Evolutionary conservation across 2,329 filamentous ascomycete species (phyloP).

Genomic region (Fusarium setosum): DNA sequence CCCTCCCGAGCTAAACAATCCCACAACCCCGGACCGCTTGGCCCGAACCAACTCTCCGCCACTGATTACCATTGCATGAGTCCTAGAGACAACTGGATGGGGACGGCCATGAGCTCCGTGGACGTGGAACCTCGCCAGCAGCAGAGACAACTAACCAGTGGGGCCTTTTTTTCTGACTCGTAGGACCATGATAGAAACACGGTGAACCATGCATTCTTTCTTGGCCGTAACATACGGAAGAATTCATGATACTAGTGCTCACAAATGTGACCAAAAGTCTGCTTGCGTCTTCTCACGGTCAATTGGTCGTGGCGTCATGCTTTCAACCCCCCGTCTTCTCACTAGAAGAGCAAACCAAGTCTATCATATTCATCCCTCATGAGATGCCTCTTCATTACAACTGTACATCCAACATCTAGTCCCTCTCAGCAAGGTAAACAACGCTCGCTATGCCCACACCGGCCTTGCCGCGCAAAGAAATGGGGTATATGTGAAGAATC

Average conservation of each 20-base stretch:
- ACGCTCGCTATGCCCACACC: constrained; percentile 31
- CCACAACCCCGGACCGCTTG: constrained; percentile 15
- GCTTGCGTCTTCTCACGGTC: too few species aligned
- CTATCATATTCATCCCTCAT: not conserved
- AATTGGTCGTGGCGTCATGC: too few species aligned
- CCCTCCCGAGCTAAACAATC: too few species aligned
- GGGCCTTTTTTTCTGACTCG: too few species aligned
- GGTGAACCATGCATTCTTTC: too few species aligned
- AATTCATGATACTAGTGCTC: too few species aligned
- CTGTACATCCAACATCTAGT: not conserved
- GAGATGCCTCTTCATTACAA: constrained; percentile 4
- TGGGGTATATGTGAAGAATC: constrained; percentile 37
- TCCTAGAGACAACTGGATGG: not conserved
- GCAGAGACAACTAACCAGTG: too few species aligned
- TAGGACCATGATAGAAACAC: too few species aligned
- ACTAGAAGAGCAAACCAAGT: not conserved
- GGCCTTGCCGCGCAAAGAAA: constrained; percentile 24
- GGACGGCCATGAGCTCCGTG: not conserved
- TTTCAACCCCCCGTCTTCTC: too few species aligned
- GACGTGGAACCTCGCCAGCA: too few species aligned
- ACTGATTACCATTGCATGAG: constrained; percentile 25
- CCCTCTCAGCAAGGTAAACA: constrained; percentile 12
- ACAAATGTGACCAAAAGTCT: too few species aligned
- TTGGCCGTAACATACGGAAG: too few species aligned
- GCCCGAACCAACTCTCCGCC: not conserved